These are phyloP conservation scores for Solanum microdontum DNA, from an alignment of 257 asterid genomes.

Conservation along the genomic window DNA sequence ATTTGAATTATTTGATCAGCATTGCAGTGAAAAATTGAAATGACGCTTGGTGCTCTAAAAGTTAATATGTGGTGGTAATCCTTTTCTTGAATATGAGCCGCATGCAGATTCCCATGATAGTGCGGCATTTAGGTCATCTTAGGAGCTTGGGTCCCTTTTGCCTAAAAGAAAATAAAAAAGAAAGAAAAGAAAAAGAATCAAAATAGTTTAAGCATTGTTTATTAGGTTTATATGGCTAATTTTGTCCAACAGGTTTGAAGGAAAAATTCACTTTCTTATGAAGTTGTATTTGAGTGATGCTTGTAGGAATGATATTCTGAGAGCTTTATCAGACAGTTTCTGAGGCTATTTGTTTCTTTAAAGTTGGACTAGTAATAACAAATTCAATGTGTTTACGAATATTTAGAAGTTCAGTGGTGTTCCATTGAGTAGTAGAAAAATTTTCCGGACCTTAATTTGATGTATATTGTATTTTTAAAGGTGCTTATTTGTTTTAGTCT, in stretches of 20 bases:
- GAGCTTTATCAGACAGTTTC: not conserved
- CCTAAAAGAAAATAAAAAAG: not conserved
- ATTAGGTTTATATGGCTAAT: not conserved
- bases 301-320: not conserved
- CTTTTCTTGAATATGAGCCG: conserved; percentile 11
- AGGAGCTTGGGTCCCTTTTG: not conserved
- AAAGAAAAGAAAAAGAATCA: not conserved
- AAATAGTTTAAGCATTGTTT: not conserved
- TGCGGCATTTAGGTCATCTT: conserved; percentile 18
- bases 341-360: not conserved
- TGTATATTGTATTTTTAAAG: not conserved
- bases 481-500: not conserved
- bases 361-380: not conserved
- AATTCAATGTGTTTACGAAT: not conserved
- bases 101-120: conserved; percentile 13
- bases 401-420: not conserved
- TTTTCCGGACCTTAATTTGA: not conserved
- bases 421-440: not conserved
- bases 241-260: not conserved
- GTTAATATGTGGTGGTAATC: conserved; percentile 16
- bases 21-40: conserved; percentile 1
- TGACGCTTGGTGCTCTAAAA: conserved; percentile 6
- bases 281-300: not conserved
- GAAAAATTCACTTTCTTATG: not conserved
- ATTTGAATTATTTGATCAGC: not conserved